Evolutionary conservation across 768 basidiomycete species (phyloP).

Genomic region (Astraeus odoratus): DNA sequence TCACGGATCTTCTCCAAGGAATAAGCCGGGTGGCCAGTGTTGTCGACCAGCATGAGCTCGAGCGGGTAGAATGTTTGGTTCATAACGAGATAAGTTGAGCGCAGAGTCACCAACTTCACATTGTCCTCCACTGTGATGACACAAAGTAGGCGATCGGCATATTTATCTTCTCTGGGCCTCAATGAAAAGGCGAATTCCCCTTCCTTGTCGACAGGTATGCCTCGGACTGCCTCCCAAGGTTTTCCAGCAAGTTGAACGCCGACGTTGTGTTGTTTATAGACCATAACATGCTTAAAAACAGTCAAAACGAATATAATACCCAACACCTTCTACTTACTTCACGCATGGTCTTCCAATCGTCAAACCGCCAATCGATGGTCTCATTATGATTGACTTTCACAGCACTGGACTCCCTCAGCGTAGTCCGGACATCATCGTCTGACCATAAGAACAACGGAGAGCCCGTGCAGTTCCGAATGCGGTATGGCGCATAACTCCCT

Average conservation of each 20-base stretch:
- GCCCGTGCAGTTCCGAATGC: conserved; percentile 87
- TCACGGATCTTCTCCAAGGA: conserved; percentile 76
- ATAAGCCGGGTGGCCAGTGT: conserved; percentile 72
- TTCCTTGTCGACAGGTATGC: conserved; percentile 89
- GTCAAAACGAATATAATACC: neutral
- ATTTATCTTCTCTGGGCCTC: conserved; percentile 70
- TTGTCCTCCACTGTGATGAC: conserved; percentile 88
- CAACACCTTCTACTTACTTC: conserved; percentile 49
- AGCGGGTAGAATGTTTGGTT: conserved; percentile 89
- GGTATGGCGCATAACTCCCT: conserved; percentile 90
- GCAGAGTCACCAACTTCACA: conserved; percentile 88
- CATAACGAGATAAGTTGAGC: conserved; percentile 88
- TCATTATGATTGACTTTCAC: conserved; percentile 67
- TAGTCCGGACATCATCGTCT: conserved; percentile 54
- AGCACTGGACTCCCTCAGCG: conserved; percentile 40
- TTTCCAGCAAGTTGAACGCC: conserved; percentile 80
- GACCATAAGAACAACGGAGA: conserved; percentile 82
- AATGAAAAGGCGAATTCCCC: conserved; percentile 86
- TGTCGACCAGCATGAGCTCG: conserved; percentile 86
- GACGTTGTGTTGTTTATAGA: conserved; percentile 74
- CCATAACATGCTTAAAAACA: conserved; percentile 32
- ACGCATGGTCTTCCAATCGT: conserved; percentile 90
- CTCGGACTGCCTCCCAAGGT: conserved; percentile 82
- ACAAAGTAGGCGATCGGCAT: conserved; percentile 76
- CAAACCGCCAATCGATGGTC: conserved; percentile 90